Percentiles rank a stretch among this genome's conserved stretches.
phyloP scores from a whole-genome alignment of 2,329 filamentous ascomycete genomes.

The Sporothrix euskadiensis region DNA sequence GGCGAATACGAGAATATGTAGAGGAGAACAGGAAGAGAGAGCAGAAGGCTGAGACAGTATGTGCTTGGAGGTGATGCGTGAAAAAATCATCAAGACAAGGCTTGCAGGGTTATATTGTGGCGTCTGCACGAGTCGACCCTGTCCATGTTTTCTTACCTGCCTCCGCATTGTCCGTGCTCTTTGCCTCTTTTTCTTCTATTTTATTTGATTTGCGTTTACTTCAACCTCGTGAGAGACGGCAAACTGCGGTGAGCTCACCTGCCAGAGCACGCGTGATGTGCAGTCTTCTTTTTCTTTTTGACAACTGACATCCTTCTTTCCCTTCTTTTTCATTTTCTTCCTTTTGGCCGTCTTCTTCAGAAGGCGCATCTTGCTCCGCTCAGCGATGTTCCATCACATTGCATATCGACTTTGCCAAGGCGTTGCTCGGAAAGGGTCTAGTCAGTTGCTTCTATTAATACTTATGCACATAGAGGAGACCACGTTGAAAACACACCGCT shows the following conservation, averaged over 20 bases:
- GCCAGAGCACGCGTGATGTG: not conserved
- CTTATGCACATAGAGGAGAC: not conserved
- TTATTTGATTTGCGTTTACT: not conserved
- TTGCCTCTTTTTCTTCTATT: not conserved
- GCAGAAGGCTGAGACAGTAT: not conserved
- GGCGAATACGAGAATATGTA: not conserved
- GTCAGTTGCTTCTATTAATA: not conserved
- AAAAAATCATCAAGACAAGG: not conserved
- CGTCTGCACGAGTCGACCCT: not conserved
- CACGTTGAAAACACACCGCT: not conserved
- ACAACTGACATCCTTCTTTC: conserved; percentile 2
- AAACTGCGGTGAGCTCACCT: not conserved
- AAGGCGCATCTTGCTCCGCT: not conserved
- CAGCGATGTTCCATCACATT: not conserved
- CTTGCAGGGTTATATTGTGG: not conserved
- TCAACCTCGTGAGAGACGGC: not conserved
- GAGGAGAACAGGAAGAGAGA: not conserved
- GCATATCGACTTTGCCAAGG: not conserved
- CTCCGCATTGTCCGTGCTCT: conserved; percentile 13
- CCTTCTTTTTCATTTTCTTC: not conserved
- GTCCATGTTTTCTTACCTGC: not conserved
- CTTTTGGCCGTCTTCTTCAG: too few relatives aligned
- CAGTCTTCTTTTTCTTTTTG: not conserved
- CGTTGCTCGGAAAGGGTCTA: not conserved
- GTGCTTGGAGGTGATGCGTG: not conserved